Percentiles rank a stretch among this genome's conserved stretches.
phyloP scores from a whole-genome alignment of 495 filamentous ascomycete genomes.

The Evansstolkia leycettana region DNA sequence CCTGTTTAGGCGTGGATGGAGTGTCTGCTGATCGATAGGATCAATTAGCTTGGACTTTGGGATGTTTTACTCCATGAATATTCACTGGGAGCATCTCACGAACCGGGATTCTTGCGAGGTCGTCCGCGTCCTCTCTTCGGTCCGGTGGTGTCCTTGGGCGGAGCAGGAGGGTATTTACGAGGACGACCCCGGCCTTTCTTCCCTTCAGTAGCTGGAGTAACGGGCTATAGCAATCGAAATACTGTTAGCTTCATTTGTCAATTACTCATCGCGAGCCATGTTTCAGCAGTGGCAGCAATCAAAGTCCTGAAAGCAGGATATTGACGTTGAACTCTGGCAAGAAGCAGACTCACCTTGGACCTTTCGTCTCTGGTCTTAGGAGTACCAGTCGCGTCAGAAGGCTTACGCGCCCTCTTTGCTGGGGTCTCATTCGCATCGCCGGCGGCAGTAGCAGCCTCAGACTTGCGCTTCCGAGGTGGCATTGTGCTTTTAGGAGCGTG shows the following conservation, averaged over 20 bases:
- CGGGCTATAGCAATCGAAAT: not conserved
- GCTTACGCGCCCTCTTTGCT: slow-evolving; percentile 14
- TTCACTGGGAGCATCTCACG: not conserved
- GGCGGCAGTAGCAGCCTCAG: slow-evolving; percentile 9
- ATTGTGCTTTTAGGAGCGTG: slow-evolving; percentile 6
- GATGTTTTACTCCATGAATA: no score
- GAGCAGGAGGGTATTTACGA: not conserved
- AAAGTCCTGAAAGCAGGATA: no score
- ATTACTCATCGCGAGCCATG: no score
- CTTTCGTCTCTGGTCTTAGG: slow-evolving; percentile 11
- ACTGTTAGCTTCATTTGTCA: no score
- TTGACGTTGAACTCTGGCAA: no score
- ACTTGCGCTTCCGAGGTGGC: slow-evolving; percentile 19
- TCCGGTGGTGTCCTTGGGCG: not conserved
- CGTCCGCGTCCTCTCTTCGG: slow-evolving; percentile 31
- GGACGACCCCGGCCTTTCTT: not conserved
- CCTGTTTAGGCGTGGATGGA: slow-evolving; percentile 5
- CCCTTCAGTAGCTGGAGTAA: not conserved
- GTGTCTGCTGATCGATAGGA: slow-evolving; percentile 4
- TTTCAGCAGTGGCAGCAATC: no score
- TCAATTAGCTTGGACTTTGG: not conserved
- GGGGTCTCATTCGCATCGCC: slow-evolving; percentile 9
- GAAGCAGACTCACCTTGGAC: no score
- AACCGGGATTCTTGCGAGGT: slow-evolving; percentile 12
- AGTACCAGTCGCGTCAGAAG: slow-evolving; percentile 5